Base-by-base conservation (phyloP, 352 stramenopile genomes). In the Phytophthora litchii region DNA sequence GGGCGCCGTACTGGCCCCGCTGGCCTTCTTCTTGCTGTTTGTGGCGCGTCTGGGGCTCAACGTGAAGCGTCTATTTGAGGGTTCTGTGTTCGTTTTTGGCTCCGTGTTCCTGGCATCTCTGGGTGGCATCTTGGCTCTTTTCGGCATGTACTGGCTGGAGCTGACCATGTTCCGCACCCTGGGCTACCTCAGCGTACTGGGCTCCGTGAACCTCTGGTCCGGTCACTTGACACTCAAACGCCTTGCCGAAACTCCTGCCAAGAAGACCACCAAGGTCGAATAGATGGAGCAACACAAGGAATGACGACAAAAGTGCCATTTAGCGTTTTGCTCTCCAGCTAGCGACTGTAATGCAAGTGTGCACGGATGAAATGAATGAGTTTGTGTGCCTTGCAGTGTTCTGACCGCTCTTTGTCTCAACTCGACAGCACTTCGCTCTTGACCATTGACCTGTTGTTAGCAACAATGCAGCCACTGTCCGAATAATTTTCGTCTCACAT, bases 151-250 rank as follows among this genome's bases (percentile, higher is more conserved):
- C 80, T 96, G 89, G 89, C 74, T 94, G 42, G 74, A 92, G 68
- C 75, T 96, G 60, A 95, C 86, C 52, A 96, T 96, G 86, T 93
- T 88, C 78, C 74, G 76, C 50, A 92, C 83, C 45, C 63, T 95
- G 45, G 75, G 77, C 23, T 93, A 92, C 67, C 64, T 95, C 35
- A 76, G 65, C 13, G 73, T 89, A 31, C 54, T 95, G 53, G 73
- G 78, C 41, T 67, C 61, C 13, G 73, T 78, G 27, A 83, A 76
- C 57, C 50, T 94, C 19, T 76, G 60, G 62, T 89, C 80, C 35
- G 83, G 86, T 32, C 86, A 92, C 64, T 66, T 89, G 31, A 91
- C 86, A 64, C 75, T 95, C 54, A 90, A 91, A 71, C 73, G 68
- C 34, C 80, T 94, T 27, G 85, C 85, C 5, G 51, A 79, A n/a